A percentile compares a stretch with the other conserved stretches of the same genome.
Evolutionary conservation across 257 asterid species (phyloP).

Genomic region (Knoxia roxburghii): DNA sequence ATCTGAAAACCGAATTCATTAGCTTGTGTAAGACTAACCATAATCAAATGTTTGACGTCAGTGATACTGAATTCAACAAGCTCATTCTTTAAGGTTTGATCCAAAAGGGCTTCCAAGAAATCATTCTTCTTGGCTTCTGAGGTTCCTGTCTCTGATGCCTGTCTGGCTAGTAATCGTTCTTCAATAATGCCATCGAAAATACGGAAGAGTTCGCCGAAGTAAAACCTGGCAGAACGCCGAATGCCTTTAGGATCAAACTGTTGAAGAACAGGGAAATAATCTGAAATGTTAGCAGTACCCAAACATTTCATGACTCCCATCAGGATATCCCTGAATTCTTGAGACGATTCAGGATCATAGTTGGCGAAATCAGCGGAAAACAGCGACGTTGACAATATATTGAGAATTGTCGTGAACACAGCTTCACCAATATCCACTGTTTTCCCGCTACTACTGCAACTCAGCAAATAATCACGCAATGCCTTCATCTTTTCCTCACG

Average conservation of each 20-base stretch:
- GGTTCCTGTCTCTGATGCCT: no score
- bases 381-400: slow-evolving; percentile 14
- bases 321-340: slow-evolving; percentile 15
- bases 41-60: background rate
- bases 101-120: background rate
- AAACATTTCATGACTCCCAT: background rate
- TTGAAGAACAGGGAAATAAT: slow-evolving; percentile 19
- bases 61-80: background rate
- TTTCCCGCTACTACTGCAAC: background rate
- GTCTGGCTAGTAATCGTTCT: slow-evolving; percentile 7
- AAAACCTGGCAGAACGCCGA: background rate
- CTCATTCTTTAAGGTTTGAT: background rate
- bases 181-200: slow-evolving; percentile 18
- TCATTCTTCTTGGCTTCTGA: background rate
- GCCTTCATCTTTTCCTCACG: slow-evolving; percentile 23
- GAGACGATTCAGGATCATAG: slow-evolving; percentile 8
- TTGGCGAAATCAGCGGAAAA: slow-evolving; percentile 18
- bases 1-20: no score
- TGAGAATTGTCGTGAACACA: slow-evolving; percentile 17
- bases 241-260: slow-evolving; percentile 19
- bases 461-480: slow-evolving; percentile 1
- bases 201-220: background rate
- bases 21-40: background rate
- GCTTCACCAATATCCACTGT: slow-evolving; percentile 19
- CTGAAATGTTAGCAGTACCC: background rate